Conservation (phyloP, 441 rosid species). For the Pelargonium fulgidum region DNA sequence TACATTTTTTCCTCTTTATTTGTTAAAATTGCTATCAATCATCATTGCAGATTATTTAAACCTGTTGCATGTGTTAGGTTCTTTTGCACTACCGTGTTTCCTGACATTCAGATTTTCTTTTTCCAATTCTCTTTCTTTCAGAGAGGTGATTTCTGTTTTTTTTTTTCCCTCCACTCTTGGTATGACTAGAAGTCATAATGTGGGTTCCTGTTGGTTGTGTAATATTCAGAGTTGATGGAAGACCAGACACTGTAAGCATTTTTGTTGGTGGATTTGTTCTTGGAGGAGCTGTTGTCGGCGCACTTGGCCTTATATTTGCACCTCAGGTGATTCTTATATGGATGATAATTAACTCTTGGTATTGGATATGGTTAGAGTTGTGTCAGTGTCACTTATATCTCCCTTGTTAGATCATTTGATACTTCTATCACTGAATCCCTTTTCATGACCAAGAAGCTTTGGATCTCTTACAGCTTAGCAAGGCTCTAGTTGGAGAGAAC, state of each 20-base stretch:
- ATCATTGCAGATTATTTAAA: no score
- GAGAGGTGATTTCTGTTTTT: constrained; percentile 1
- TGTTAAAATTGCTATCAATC: no score
- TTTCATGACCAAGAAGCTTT: constrained; percentile 10
- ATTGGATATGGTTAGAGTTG: neutral
- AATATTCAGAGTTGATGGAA: constrained; percentile 51
- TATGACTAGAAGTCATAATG: constrained; percentile 1
- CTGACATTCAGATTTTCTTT: neutral
- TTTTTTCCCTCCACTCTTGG: neutral
- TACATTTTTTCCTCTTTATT: no score
- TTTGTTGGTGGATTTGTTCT: constrained; percentile 88
- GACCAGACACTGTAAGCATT: constrained; percentile 45
- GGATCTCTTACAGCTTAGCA: constrained; percentile 55
- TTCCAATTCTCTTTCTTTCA: neutral
- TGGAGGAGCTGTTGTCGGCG: constrained; percentile 82
- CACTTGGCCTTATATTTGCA: constrained; percentile 91
- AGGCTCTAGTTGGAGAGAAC: constrained; percentile 77
- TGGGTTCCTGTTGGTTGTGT: constrained; percentile 12
- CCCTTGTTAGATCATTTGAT: neutral
- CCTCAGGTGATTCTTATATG: constrained; percentile 54
- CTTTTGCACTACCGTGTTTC: neutral
- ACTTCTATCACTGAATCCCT: constrained; percentile 8
- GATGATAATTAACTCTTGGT: constrained; percentile 11
- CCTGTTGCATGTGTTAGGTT: neutral
- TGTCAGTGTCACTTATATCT: neutral